Evolutionary conservation across 2,329 filamentous ascomycete genomes (phyloP).

Genomic region (Teratosphaeria destructans): DNA sequence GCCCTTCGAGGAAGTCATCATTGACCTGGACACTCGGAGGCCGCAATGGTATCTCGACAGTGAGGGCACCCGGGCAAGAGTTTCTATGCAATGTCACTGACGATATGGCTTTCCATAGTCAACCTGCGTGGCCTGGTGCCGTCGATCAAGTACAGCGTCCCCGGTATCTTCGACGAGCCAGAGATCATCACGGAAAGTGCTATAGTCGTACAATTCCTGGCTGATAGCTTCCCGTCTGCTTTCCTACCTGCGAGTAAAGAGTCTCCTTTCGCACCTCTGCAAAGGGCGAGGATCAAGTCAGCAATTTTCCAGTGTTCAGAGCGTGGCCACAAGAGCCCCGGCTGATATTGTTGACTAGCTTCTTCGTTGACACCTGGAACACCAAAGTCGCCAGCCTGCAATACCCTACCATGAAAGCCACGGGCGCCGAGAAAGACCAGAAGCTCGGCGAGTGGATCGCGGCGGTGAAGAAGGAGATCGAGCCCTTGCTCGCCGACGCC

Average conservation of each 20-base stretch:
- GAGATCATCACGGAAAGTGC: conserved; percentile 64
- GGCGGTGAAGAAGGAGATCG: conserved; percentile 57
- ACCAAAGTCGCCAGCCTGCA: conserved; percentile 47
- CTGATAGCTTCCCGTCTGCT: conserved; percentile 58
- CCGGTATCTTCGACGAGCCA: conserved; percentile 27
- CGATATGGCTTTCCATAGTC: conserved; percentile 34
- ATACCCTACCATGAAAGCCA: conserved; percentile 37
- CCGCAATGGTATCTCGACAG: conserved; percentile 56
- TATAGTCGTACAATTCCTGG: conserved; percentile 62
- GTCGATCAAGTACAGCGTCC: conserved; percentile 50
- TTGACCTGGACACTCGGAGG: conserved; percentile 60
- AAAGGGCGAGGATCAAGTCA: conserved; percentile 50
- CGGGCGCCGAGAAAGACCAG: conserved; percentile 40
- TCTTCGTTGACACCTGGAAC: conserved; percentile 34
- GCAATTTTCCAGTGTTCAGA: conserved; percentile 54
- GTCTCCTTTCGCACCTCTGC: conserved; percentile 45
- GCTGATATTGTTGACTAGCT: neutral
- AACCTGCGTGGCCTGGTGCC: conserved; percentile 75
- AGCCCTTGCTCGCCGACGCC: conserved; percentile 51
- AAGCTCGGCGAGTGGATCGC: conserved; percentile 43
- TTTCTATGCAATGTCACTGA: neutral
- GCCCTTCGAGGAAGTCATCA: conserved; percentile 30
- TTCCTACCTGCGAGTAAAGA: conserved; percentile 49
- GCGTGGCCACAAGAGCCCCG: neutral
- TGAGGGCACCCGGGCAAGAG: neutral